Conservation (phyloP, 1,284 basidiomycete genomes). For the Marasmius oreades region DNA sequence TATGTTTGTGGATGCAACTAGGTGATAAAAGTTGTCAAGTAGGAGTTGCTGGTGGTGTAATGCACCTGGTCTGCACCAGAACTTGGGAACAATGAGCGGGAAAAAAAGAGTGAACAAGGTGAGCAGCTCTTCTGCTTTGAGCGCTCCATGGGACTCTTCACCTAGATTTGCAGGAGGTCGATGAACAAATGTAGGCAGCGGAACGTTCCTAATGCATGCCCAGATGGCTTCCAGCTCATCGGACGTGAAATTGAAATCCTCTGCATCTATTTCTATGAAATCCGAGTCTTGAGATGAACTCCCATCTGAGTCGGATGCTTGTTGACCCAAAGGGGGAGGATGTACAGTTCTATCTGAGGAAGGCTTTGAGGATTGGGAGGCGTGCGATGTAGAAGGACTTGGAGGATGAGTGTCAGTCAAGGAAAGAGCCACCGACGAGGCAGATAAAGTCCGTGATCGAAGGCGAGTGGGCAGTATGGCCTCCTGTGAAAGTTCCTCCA, state of each 20-base stretch:
- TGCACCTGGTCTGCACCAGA: conserved; percentile 10
- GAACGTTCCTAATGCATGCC: conserved; percentile 5
- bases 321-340: too few relatives aligned
- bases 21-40: too few relatives aligned
- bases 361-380: too few relatives aligned
- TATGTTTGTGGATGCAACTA: conserved; percentile 17
- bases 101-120: conserved; percentile 12
- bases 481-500: conserved; percentile 3
- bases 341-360: background rate
- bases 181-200: conserved; percentile 10
- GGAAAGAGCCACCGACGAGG: background rate
- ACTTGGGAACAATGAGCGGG: conserved; percentile 13
- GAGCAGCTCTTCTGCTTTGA: conserved; percentile 17
- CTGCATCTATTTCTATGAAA: background rate
- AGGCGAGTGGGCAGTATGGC: background rate
- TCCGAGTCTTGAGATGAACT: background rate
- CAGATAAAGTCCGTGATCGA: background rate
- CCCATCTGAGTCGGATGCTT: background rate
- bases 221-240: conserved; percentile 2
- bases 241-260: background rate
- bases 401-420: background rate
- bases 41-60: background rate
- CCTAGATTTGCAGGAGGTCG: conserved; percentile 16
- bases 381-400: too few relatives aligned
- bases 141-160: conserved; percentile 16